Percentiles rank a stretch among this genome's conserved stretches.
Evolutionary conservation across 2,329 filamentous ascomycete genomes (phyloP).

Genomic region (Sporothrix dimorphospora): DNA sequence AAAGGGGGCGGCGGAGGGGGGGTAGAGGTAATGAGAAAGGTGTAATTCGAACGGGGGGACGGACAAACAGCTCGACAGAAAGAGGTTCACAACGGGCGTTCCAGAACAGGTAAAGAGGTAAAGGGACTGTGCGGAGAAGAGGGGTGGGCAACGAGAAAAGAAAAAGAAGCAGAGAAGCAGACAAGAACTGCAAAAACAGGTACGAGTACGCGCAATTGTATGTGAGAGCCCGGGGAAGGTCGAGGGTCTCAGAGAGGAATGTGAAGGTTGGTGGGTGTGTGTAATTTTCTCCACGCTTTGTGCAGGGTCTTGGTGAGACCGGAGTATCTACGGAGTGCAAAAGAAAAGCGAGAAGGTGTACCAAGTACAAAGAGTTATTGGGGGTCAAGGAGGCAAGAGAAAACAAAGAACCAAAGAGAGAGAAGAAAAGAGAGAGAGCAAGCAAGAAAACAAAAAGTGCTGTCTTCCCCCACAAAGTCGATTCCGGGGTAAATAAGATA

Average conservation of each 20-base stretch:
- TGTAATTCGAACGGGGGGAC: background rate
- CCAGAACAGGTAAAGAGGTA: conserved; percentile 9
- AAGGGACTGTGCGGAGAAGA: conserved; percentile 20
- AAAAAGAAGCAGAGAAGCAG: background rate
- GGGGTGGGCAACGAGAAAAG: background rate
- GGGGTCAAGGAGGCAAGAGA: no score
- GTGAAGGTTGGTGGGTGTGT: background rate
- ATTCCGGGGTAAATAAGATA: conserved; percentile 11
- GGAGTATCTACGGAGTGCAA: conserved; percentile 18
- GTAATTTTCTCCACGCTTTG: background rate
- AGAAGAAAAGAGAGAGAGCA: background rate
- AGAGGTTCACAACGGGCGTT: conserved; percentile 10
- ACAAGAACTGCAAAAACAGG: background rate
- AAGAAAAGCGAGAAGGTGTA: background rate
- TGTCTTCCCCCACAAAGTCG: conserved; percentile 10
- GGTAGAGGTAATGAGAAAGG: background rate
- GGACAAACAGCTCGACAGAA: background rate
- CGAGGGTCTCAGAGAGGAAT: background rate
- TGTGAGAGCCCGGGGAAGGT: background rate
- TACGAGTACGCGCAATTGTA: background rate
- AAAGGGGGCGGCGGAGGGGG: background rate
- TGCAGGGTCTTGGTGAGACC: background rate
- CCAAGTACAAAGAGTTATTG: background rate
- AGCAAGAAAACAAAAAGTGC: background rate
- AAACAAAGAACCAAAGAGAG: background rate